Conservation (phyloP, 2,329 filamentous ascomycete species). For the Geosmithia flava region DNA sequence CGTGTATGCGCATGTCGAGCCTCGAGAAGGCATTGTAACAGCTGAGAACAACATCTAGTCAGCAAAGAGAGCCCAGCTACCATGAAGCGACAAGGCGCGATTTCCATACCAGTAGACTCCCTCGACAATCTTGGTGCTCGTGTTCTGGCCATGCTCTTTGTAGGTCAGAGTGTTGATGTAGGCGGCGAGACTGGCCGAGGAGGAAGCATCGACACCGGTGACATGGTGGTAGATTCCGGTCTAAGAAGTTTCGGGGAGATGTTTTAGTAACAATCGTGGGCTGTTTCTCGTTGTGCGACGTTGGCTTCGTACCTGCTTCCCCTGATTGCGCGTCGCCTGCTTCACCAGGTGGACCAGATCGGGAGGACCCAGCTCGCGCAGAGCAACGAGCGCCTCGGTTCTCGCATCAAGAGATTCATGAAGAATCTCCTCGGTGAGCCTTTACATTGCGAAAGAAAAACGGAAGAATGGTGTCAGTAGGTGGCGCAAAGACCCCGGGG, state of each 20-base stretch:
- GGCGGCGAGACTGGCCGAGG: conserved; percentile 88
- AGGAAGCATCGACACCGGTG: conserved; percentile 92
- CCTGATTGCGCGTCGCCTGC: conserved; percentile 43
- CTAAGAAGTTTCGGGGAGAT: conserved; percentile 28
- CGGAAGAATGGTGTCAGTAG: not conserved
- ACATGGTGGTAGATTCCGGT: conserved; percentile 96
- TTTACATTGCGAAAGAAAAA: conserved; percentile 20
- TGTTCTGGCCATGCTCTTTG: conserved; percentile 63
- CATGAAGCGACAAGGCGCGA: not conserved
- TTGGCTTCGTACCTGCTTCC: conserved; percentile 34
- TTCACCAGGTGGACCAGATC: conserved; percentile 94
- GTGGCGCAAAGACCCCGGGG: not conserved
- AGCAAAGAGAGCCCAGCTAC: not conserved
- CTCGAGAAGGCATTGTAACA: conserved; percentile 99
- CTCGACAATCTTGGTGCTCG: conserved; percentile 73
- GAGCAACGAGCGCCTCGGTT: conserved; percentile 72
- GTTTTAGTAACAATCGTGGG: too few species aligned
- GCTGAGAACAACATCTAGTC: conserved; percentile 16
- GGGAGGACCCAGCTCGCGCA: conserved; percentile 89
- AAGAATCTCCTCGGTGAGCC: conserved; percentile 86
- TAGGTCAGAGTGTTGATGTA: conserved; percentile 98
- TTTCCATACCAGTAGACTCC: conserved; percentile 73
- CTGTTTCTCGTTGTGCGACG: not conserved
- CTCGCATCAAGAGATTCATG: conserved; percentile 87
- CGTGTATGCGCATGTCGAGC: conserved; percentile 95